phyloP scores from a whole-genome alignment of 2,329 filamentous ascomycete genomes.

The Stachybotrys elegans region DNA sequence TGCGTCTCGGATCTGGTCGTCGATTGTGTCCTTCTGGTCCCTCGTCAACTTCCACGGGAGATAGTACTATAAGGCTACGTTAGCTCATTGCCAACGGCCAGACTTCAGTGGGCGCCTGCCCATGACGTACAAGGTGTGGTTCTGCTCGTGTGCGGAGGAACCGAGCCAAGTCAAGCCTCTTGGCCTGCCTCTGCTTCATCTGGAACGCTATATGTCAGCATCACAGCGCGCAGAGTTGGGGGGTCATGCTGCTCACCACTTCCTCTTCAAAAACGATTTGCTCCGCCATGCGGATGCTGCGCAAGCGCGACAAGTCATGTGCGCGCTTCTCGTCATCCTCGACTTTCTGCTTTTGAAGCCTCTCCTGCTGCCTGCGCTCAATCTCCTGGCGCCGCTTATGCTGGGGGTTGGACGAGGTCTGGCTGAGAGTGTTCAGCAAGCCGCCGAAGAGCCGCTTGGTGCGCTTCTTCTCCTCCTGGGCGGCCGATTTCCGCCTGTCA shows the following conservation, averaged over 20 bases:
- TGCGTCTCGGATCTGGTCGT: slow-evolving; percentile 62
- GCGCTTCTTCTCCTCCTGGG: slow-evolving; percentile 74
- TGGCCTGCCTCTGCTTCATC: slow-evolving; percentile 72
- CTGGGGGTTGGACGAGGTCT: slow-evolving; percentile 57
- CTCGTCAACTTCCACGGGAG: slow-evolving; percentile 72
- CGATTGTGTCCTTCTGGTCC: slow-evolving; percentile 66
- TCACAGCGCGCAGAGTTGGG: not conserved
- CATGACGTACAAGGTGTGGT: slow-evolving; percentile 66
- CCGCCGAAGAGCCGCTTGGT: slow-evolving; percentile 83
- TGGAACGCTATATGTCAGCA: slow-evolving; percentile 30
- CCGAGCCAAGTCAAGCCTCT: slow-evolving; percentile 64
- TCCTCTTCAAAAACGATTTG: slow-evolving; percentile 72
- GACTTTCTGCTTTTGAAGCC: slow-evolving; percentile 64
- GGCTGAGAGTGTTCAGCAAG: slow-evolving; percentile 71
- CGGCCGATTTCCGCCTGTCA: slow-evolving; percentile 19
- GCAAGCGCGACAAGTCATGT: slow-evolving; percentile 60
- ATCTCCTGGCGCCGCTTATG: slow-evolving; percentile 73
- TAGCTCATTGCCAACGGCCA: not conserved
- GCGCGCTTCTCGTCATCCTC: slow-evolving; percentile 65
- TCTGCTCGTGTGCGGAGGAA: slow-evolving; percentile 67
- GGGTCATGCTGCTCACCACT: slow-evolving; percentile 53
- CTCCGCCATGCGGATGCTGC: slow-evolving; percentile 57
- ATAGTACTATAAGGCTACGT: slow-evolving; percentile 60
- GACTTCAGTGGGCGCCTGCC: not conserved
- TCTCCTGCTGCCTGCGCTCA: slow-evolving; percentile 75